These are phyloP conservation scores for Candida loeiensis DNA, from an alignment of 805 yeast genomes.

Conservation along the genomic window DNA sequence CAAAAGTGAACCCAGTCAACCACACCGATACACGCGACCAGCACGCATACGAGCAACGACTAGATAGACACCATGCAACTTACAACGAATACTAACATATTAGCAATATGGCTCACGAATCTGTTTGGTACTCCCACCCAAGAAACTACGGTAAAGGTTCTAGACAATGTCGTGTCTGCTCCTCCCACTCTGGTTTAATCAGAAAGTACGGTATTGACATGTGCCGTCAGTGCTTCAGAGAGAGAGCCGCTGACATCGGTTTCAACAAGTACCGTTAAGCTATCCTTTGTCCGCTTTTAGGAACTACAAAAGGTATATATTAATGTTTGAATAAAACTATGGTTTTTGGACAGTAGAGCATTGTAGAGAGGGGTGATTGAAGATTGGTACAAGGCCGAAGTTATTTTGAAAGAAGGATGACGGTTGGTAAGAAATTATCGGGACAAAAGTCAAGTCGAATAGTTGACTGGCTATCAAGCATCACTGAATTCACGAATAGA, in stretches of 20 bases:
- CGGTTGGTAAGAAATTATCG: neutral
- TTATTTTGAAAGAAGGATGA: no score
- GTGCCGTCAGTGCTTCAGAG: constrained; percentile 99
- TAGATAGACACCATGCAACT: no score
- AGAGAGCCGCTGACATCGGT: constrained; percentile 98
- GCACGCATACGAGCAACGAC: no score
- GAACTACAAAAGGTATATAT: constrained; percentile 9
- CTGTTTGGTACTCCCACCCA: constrained; percentile 99
- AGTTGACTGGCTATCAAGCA: no score
- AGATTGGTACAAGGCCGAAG: neutral
- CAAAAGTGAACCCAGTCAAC: neutral
- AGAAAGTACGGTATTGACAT: constrained; percentile 99
- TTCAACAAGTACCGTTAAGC: constrained; percentile 96
- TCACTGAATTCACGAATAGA: no score
- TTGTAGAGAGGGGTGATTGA: neutral
- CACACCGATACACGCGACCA: no score
- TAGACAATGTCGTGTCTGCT: constrained; percentile 99
- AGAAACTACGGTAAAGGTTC: constrained; percentile 99
- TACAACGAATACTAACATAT: constrained; percentile 31
- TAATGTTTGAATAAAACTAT: constrained; percentile 8
- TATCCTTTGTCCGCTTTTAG: constrained; percentile 6
- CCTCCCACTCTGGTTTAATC: constrained; percentile 98
- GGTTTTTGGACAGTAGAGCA: constrained; percentile 2
- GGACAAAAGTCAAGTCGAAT: neutral
- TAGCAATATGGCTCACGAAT: constrained; percentile 98